Base-by-base conservation (phyloP, 768 basidiomycete genomes). In the Naganishia onofrii region DNA sequence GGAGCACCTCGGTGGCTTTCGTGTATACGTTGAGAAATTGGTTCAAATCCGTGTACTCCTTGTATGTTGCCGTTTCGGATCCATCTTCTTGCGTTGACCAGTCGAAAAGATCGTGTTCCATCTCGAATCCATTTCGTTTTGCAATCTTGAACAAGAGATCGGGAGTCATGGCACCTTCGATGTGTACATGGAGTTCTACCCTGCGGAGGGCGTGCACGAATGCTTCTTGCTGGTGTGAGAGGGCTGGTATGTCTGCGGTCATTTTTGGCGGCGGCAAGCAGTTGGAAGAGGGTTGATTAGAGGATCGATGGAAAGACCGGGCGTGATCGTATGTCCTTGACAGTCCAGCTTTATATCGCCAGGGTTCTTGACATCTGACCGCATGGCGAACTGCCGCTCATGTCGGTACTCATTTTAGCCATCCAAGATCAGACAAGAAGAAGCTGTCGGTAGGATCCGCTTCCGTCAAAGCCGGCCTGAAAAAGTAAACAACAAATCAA, bases 101-200 rank as follows among this genome's bases (percentile, higher is more conserved):
- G 53, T 60, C 68, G 15, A 58, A 74, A n/a, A 66, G 51, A 19
- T 44, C 44, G 8, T 66, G 29, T 19, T 58, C 46, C 23, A 76
- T 63, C 5, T 29, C 36, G 44, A 76, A 66, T 2, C 64, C 38
- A 68, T 76, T 73, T 52, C 69, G 63, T 36, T 67, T 53, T 26
- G 74, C 70, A 42, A 76, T 71, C 52, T 23, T 21, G 68, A 76
- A 76, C 9, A 74, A 36, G 29, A 76, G 42, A 3, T 48, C 56
- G 0, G 75, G 75, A 34, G 71, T 70, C 46, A 76, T 72, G 1
- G 54, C n/a, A 46, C 73, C 74, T 60, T 76, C 75, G 67, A 76
- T 76, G 56, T 76, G 75, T 7, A 76, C 52, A 65, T 76, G 75
- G 68, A 74, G 75, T 55, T 76, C 75, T 68, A 63, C 60, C 3